phyloP scores from a whole-genome alignment of 768 basidiomycete genomes.

The Boletus rubroflammeus region DNA sequence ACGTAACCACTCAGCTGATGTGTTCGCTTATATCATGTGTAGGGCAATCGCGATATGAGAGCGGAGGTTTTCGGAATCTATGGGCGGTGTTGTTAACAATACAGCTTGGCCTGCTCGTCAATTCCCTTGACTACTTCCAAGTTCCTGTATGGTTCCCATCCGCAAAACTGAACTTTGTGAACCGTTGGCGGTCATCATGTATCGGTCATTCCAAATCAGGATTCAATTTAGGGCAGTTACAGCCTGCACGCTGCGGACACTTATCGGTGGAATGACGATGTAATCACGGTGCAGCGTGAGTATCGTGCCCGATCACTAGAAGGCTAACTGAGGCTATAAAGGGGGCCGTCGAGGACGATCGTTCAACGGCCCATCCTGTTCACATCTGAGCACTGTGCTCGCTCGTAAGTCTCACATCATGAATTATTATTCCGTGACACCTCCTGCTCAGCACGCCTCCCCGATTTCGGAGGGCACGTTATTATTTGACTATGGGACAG shows the following conservation, averaged over 20 bases:
- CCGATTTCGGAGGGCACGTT: neutral
- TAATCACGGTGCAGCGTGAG: neutral
- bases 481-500: no score
- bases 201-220: neutral
- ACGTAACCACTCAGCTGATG: neutral
- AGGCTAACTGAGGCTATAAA: neutral
- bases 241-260: neutral
- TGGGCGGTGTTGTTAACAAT: neutral
- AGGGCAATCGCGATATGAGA: neutral
- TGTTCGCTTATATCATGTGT: neutral
- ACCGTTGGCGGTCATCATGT: no score
- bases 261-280: neutral
- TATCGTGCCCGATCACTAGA: neutral
- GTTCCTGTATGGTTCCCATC: neutral
- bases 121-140: neutral
- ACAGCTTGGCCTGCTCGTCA: neutral
- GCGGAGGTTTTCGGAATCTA: no score
- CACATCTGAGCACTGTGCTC: neutral
- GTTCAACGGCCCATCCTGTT: neutral
- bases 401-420: neutral
- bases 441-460: neutral
- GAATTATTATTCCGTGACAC: no score
- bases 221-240: neutral
- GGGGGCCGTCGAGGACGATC: neutral
- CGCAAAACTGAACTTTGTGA: no score